Conservation (phyloP, 1,284 basidiomycete species). For the Puccinia polysora region DNA sequence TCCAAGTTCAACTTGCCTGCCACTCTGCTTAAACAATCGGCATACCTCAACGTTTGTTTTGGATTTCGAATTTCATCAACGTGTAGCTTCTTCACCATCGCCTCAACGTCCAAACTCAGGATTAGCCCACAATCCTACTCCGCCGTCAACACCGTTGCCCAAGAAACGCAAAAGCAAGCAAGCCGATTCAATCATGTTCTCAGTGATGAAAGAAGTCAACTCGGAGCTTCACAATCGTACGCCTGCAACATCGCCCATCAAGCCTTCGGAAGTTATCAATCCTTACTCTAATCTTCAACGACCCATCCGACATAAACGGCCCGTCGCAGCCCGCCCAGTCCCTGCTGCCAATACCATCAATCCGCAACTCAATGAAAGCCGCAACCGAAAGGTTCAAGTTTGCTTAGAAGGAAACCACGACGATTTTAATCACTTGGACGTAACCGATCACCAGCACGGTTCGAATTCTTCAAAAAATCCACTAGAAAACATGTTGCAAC, state of each 20-base stretch:
- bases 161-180: constrained; percentile 26
- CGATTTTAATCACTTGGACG: not conserved
- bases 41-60: too few relatives aligned
- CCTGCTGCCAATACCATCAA: not conserved
- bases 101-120: not conserved
- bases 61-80: too few relatives aligned
- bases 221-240: constrained; percentile 9
- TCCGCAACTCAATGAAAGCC: not conserved
- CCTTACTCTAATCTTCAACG: constrained; percentile 23
- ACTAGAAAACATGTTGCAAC: not conserved
- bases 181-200: constrained; percentile 17
- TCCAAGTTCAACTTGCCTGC: too few relatives aligned
- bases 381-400: constrained; percentile 24
- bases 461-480: too few relatives aligned
- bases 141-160: not conserved
- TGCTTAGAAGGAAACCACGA: not conserved
- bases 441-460: not conserved
- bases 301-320: not conserved
- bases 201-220: constrained; percentile 32
- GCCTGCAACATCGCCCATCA: constrained; percentile 24
- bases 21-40: not conserved
- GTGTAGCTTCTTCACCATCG: not conserved
- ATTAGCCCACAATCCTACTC: not conserved
- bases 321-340: not conserved
- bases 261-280: constrained; percentile 27